phyloP scores from a whole-genome alignment of 495 filamentous ascomycete species.

The Aeminium ludgeri region DNA sequence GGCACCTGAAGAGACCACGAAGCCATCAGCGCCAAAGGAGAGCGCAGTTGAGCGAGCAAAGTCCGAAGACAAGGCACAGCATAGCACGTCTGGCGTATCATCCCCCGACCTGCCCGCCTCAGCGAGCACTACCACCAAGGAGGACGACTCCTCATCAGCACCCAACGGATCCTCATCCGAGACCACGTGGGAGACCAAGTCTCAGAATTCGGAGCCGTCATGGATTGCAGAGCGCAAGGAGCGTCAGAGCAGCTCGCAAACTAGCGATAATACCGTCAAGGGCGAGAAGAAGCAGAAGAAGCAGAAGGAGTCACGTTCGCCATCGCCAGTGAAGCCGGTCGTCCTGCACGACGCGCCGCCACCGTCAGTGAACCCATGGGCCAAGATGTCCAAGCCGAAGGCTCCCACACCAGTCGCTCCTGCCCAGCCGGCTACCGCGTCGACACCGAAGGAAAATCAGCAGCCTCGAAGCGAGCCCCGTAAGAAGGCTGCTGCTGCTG shows the following conservation, averaged over 20 bases:
- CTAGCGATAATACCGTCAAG: slow-evolving; percentile 12
- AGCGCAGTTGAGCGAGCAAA: slow-evolving; percentile 12
- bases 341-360: slow-evolving; percentile 57
- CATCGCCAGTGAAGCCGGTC: slow-evolving; percentile 6
- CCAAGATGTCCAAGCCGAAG: slow-evolving; percentile 51
- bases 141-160: slow-evolving; percentile 49
- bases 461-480: slow-evolving; percentile 14
- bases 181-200: slow-evolving; percentile 49
- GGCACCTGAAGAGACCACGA: neutral
- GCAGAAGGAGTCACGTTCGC: slow-evolving; percentile 23
- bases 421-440: neutral
- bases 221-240: slow-evolving; percentile 15
- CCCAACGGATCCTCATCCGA: slow-evolving; percentile 46
- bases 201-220: slow-evolving; percentile 35
- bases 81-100: slow-evolving; percentile 36
- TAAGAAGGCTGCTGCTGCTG: slow-evolving; percentile 20
- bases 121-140: slow-evolving; percentile 50
- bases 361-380: slow-evolving; percentile 78
- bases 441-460: slow-evolving; percentile 12
- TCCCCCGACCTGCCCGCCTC: slow-evolving; percentile 51
- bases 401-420: slow-evolving; percentile 12
- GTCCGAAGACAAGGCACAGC: slow-evolving; percentile 7
- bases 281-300: slow-evolving; percentile 32
- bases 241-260: slow-evolving; percentile 14
- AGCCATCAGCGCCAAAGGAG: slow-evolving; percentile 19